These are phyloP conservation scores for Yarrowia keelungensis DNA, from an alignment of 805 yeast species.

Conservation along the genomic window DNA sequence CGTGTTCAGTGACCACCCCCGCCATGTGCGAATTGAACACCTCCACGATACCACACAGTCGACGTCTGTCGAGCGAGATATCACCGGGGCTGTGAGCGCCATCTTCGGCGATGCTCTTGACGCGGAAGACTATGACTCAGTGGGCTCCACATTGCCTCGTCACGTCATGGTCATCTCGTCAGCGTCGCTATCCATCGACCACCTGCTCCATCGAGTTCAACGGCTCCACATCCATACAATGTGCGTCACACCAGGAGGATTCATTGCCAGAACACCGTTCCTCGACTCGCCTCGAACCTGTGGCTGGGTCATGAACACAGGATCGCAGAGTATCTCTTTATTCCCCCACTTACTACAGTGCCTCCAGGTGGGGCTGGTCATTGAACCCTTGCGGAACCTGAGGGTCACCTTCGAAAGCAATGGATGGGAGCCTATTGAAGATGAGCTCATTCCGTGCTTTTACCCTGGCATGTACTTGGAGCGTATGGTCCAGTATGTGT, in stretches of 20 bases:
- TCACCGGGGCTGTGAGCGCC: conserved; percentile 18
- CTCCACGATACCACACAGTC: conserved; percentile 15
- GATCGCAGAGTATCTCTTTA: conserved; percentile 5
- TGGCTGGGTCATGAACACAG: conserved; percentile 27
- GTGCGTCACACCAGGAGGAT: conserved; percentile 23
- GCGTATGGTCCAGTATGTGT: conserved; percentile 6
- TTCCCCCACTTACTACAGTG: conserved; percentile 8
- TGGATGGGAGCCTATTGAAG: conserved; percentile 26
- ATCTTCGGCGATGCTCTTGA: conserved; percentile 9
- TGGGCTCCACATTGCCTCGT: conserved; percentile 17
- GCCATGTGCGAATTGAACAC: conserved; percentile 14
- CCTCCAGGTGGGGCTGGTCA: conserved; percentile 15
- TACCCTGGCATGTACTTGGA: conserved; percentile 35
- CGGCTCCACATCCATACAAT: conserved; percentile 27
- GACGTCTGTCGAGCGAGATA: neutral
- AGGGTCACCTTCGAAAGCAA: conserved; percentile 19
- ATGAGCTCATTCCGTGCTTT: conserved; percentile 23
- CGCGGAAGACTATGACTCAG: neutral
- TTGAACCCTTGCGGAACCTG: conserved; percentile 25
- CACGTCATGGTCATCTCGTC: conserved; percentile 25
- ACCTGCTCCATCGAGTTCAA: neutral
- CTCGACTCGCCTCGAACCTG: conserved; percentile 18
- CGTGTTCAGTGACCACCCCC: conserved; percentile 19
- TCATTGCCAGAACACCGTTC: conserved; percentile 4
- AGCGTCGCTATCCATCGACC: conserved; percentile 17